Evolutionary conservation across 345 rosid genomes (phyloP).

Genomic region (Clausena lansium): DNA sequence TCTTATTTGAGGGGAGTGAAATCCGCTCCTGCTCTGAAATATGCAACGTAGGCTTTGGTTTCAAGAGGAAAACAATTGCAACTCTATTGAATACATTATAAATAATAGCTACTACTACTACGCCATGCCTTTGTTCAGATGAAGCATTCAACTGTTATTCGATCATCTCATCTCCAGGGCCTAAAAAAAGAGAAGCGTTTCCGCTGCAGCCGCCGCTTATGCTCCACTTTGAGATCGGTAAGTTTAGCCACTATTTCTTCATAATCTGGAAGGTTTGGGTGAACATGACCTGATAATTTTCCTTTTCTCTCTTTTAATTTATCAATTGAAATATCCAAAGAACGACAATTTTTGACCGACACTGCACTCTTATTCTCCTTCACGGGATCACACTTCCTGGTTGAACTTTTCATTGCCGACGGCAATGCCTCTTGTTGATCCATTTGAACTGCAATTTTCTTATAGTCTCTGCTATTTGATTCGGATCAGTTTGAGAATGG

Average conservation of each 20-base stretch:
- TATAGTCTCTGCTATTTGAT: background rate
- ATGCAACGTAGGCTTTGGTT: too few relatives aligned
- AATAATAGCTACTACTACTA: background rate
- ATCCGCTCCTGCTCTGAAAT: too few relatives aligned
- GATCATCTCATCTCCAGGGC: background rate
- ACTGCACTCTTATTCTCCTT: background rate
- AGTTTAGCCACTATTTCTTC: conserved; percentile 17
- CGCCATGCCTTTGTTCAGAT: background rate
- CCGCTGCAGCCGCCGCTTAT: background rate
- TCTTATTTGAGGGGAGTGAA: background rate
- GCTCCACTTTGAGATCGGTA: conserved; percentile 5
- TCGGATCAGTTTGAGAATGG: background rate
- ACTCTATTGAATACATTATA: background rate
- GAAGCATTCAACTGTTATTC: background rate
- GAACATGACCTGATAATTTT: conserved; percentile 18
- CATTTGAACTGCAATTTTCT: conserved; percentile 2
- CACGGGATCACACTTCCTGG: background rate
- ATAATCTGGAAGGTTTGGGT: conserved; percentile 23
- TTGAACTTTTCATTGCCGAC: background rate
- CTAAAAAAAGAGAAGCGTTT: background rate
- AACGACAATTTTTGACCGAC: background rate
- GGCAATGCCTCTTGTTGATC: conserved; percentile 3
- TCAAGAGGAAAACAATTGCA: background rate
- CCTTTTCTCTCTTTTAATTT: background rate
- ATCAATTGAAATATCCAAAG: background rate